Percentiles rank a stretch among this genome's conserved stretches.
Conservation (phyloP, 1,284 basidiomycete genomes). For the Ustilago trichophora region DNA sequence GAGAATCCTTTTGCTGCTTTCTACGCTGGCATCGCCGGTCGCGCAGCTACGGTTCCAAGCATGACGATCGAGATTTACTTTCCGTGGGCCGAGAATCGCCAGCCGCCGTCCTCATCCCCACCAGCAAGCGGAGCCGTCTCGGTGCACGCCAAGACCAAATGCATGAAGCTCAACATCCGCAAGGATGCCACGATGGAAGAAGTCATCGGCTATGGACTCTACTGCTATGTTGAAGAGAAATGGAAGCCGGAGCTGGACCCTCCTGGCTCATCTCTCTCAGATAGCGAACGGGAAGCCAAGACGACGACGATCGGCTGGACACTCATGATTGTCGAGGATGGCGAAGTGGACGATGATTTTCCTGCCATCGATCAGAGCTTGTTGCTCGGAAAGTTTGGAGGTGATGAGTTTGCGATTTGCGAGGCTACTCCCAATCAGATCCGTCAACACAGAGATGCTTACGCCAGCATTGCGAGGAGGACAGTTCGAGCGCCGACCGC, state of each 20-base stretch:
- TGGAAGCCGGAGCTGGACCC: constrained; percentile 78
- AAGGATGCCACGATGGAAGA: constrained; percentile 93
- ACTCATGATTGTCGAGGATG: constrained; percentile 94
- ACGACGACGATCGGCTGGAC: constrained; percentile 88
- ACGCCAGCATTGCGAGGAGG: constrained; percentile 29
- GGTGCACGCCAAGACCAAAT: constrained; percentile 55
- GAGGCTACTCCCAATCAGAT: constrained; percentile 77
- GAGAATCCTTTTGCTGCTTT: constrained; percentile 68
- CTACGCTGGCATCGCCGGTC: constrained; percentile 68
- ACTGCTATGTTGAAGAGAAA: constrained; percentile 87
- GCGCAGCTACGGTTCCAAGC: constrained; percentile 63
- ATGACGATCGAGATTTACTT: constrained; percentile 83
- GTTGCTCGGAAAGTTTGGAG: constrained; percentile 86
- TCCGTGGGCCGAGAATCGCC: constrained; percentile 75
- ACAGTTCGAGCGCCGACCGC: constrained; percentile 28
- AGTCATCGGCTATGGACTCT: constrained; percentile 90
- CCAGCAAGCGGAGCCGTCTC: constrained; percentile 46
- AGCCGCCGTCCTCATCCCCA: constrained; percentile 19
- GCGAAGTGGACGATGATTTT: constrained; percentile 98
- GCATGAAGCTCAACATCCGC: constrained; percentile 74
- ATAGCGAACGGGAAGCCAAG: constrained; percentile 73
- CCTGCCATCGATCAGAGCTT: constrained; percentile 90
- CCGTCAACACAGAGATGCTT: constrained; percentile 77
- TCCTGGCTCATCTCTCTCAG: constrained; percentile 6
- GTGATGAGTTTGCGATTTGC: constrained; percentile 88